Percentiles rank a stretch among this genome's conserved stretches.
phyloP scores from a whole-genome alignment of 2,329 filamentous ascomycete genomes.

The Curvularia verruculosa region DNA sequence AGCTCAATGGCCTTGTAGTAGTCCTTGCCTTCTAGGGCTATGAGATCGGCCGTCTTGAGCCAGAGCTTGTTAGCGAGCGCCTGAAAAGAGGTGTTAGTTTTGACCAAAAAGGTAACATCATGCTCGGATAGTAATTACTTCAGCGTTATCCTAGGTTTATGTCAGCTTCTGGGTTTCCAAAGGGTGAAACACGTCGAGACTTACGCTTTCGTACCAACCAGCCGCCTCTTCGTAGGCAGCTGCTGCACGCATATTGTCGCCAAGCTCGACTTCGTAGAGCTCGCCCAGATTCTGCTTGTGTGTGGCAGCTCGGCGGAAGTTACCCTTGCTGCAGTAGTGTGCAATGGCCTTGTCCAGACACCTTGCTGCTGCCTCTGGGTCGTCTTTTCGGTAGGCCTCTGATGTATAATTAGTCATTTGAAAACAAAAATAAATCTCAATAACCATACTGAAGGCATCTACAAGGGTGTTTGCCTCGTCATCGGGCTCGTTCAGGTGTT shows the following conservation, averaged over 20 bases:
- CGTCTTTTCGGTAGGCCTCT: conserved; percentile 84
- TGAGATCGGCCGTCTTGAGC: conserved; percentile 88
- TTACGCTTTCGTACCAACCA: conserved; percentile 75
- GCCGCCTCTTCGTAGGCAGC: conserved; percentile 86
- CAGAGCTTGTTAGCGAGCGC: conserved; percentile 89
- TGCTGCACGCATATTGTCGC: conserved; percentile 77
- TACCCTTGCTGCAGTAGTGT: conserved; percentile 87
- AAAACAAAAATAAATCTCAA: background rate
- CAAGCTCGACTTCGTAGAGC: conserved; percentile 80
- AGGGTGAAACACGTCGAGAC: conserved; percentile 11
- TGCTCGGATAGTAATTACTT: conserved; percentile 30
- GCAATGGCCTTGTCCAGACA: conserved; percentile 80
- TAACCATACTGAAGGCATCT: conserved; percentile 75
- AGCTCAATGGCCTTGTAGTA: conserved; percentile 52
- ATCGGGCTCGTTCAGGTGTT: conserved; percentile 86
- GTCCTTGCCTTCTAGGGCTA: conserved; percentile 83
- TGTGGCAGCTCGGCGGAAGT: conserved; percentile 86
- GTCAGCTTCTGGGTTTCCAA: conserved; percentile 23
- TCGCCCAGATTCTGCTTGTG: conserved; percentile 90
- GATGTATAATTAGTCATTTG: conserved; percentile 15
- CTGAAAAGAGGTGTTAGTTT: conserved; percentile 36
- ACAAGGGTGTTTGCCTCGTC: conserved; percentile 87
- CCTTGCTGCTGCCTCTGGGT: conserved; percentile 80
- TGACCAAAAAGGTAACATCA: conserved; percentile 21
- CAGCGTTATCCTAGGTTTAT: conserved; percentile 42